Conservation (phyloP, 2,329 filamentous ascomycete genomes). For the Pseudonectria buxi region DNA sequence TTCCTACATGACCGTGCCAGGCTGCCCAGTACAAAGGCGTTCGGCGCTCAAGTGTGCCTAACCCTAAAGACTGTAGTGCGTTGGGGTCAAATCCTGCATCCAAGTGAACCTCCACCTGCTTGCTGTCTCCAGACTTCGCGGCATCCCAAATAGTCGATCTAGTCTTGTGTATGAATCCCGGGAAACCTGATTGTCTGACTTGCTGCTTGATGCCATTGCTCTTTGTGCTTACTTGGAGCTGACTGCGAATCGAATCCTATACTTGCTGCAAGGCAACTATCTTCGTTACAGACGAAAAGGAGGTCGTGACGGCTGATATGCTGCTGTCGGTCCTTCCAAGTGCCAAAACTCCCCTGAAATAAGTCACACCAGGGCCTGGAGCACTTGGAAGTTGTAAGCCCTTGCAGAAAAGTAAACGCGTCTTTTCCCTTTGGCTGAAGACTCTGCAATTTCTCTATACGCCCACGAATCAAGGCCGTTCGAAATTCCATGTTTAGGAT, state of each 20-base stretch:
- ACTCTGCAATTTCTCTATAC: constrained; percentile 1
- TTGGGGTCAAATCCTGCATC: no score
- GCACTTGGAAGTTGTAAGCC: constrained; percentile 2
- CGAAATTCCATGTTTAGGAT: constrained; percentile 1
- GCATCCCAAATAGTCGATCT: no score
- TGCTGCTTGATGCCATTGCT: not conserved
- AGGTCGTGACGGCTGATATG: constrained; percentile 6
- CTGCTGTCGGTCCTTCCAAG: not conserved
- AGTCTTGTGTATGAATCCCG: no score
- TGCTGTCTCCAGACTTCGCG: no score
- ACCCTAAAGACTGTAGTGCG: no score
- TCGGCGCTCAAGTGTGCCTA: no score
- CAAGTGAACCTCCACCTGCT: no score
- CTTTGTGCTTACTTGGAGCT: constrained; percentile 1
- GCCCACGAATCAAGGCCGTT: constrained; percentile 2
- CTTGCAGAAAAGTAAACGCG: not conserved
- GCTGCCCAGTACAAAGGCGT: no score
- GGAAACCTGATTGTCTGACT: not conserved
- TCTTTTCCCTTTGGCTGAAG: not conserved
- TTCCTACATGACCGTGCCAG: no score
- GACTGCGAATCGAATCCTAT: constrained; percentile 3
- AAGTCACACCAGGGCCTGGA: constrained; percentile 10
- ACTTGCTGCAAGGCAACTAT: not conserved
- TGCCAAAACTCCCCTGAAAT: constrained; percentile 3
- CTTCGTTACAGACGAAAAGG: constrained; percentile 2